Evolutionary conservation across 2,329 filamentous ascomycete species (phyloP), one percentile per base, ranked within the genome.

Genomic region (Drechslerella coelobrocha): DNA sequence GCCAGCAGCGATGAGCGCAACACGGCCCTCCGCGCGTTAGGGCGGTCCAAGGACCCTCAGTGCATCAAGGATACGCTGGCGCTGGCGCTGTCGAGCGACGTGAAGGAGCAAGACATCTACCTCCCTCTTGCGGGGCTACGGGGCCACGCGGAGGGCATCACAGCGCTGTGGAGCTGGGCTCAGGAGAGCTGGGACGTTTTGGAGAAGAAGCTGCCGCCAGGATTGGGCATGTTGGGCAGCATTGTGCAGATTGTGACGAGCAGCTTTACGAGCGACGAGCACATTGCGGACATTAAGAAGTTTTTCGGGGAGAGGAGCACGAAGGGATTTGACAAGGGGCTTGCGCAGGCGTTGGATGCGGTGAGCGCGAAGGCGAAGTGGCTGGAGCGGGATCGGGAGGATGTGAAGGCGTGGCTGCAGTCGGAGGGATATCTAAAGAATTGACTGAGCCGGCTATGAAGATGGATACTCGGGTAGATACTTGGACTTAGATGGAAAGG

Each of bases 1-100:
- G 86, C 84, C 66, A 93, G 88, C 75, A 88, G 87, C 74, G 92
- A 96, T 76, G 92, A 97, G 82, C 91, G 92, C 78, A 97, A 96
- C 80, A 93, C 90, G 10, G 92, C 92, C 0, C 85, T 97, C 68
- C 90, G 92, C 75, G 86, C 85, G 29, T 84, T 97, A 21, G 93
- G 93, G 54, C 87, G 91, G 54, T 87, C 91, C 50, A 88, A 88
- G 77, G 84, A 89, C 62, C 88, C 90, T 0, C 86, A 88, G 74
- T 85, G 97, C 52, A 93, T 97, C 78, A 82, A 94, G 81, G 86
- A 86, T 72, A 93, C 92, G 2, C 84, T 97, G 12, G 84, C 82
- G 27, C 83, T 97, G 73, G 84, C 92, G 29, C 84, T 92, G 63
- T 78, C 68, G 1, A 50, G 54, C 26, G 52, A 72, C 27, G 68